Evolutionary conservation across 1,139 yeast species (phyloP).

Genomic region (Yamadazyma pseudoaaseri): DNA sequence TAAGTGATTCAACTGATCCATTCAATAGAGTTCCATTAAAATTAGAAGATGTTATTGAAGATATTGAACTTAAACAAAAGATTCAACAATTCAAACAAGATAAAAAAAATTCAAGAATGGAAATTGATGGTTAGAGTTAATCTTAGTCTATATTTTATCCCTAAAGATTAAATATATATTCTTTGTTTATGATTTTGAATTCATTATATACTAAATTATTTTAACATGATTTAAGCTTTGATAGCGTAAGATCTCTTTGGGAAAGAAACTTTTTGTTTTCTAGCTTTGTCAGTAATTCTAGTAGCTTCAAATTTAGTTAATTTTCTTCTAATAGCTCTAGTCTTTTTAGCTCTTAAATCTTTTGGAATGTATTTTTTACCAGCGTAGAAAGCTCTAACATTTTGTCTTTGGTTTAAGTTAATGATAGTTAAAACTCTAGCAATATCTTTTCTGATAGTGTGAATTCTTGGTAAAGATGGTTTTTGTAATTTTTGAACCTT

Average conservation of each 20-base stretch:
- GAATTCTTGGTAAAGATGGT: conserved; percentile 92
- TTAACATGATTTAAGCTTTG: conserved; percentile 72
- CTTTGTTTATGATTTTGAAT: conserved; percentile 7
- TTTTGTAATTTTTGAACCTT: conserved; percentile 94
- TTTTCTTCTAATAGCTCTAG: conserved; percentile 99
- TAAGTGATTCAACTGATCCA: conserved; percentile 96
- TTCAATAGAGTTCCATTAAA: conserved; percentile 90
- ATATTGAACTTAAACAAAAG: conserved; percentile 60
- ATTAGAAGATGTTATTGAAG: conserved; percentile 82
- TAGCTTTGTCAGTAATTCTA: conserved; percentile 81
- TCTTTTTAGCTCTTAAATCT: conserved; percentile 99
- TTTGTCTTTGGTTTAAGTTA: conserved; percentile 95
- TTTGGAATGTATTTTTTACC: conserved; percentile 98
- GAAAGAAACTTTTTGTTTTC: conserved; percentile 92
- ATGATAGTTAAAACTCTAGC: conserved; percentile 97
- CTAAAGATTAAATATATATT: conserved; percentile 10
- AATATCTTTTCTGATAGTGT: conserved; percentile 96
- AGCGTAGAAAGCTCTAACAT: conserved; percentile 92
- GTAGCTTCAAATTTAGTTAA: conserved; percentile 85
- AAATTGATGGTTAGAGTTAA: conserved; percentile 6
- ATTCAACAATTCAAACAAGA: conserved; percentile 58
- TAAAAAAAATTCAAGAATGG: conserved; percentile 20
- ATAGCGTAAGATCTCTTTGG: conserved; percentile 98
- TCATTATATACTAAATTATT: conserved; percentile 11
- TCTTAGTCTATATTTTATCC: not conserved